Conservation (phyloP, 306 rosid species). For the Trifolium pratense region DNA sequence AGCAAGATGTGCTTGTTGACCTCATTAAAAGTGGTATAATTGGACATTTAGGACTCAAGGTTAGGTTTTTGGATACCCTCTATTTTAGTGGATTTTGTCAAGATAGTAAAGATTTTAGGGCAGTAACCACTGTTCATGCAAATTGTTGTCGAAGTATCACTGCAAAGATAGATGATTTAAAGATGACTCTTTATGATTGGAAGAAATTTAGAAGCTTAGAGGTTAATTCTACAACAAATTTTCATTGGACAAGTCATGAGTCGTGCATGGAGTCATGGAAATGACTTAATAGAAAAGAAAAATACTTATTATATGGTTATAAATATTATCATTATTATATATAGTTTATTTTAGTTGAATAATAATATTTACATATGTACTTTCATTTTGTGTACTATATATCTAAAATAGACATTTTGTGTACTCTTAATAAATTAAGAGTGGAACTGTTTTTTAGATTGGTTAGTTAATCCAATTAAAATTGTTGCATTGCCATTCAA, state of each 20-base stretch:
- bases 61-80: constrained; percentile 70
- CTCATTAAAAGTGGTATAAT: constrained; percentile 49
- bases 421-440: too few relatives aligned
- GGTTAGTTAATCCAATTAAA: too few relatives aligned
- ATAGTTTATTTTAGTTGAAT: background rate
- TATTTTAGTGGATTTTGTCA: constrained; percentile 88
- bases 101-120: constrained; percentile 63
- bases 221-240: background rate
- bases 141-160: constrained; percentile 76
- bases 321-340: too few relatives aligned
- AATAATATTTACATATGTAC: background rate
- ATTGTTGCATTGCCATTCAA: too few relatives aligned
- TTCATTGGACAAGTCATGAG: constrained; percentile 53
- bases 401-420: background rate
- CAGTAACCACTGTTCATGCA: constrained; percentile 71
- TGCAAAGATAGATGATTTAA: constrained; percentile 66
- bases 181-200: constrained; percentile 61
- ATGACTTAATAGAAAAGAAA: background rate
- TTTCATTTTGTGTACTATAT: background rate
- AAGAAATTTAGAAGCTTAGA: constrained; percentile 52
- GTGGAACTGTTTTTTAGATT: too few relatives aligned
- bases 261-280: constrained; percentile 67
- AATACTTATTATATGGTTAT: too few relatives aligned
- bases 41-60: constrained; percentile 52
- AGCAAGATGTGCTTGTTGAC: constrained; percentile 70